Percentiles rank a stretch among this genome's conserved stretches.
phyloP scores from a whole-genome alignment of 2,329 filamentous ascomycete genomes.

The Paecilomyces variotii region DNA sequence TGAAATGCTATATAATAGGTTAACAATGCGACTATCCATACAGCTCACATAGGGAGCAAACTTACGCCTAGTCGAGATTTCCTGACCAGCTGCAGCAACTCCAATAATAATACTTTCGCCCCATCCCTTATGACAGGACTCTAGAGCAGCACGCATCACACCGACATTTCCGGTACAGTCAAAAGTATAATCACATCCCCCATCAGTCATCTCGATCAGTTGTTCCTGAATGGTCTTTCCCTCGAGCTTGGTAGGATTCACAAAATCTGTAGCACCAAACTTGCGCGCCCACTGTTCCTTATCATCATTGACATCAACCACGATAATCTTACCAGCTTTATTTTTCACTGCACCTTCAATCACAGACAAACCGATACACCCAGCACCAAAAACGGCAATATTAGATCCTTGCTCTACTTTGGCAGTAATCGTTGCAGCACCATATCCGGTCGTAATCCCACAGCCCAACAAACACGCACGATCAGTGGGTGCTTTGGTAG shows the following conservation, averaged over 20 bases:
- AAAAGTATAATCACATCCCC: conserved; percentile 97
- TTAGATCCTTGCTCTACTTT: conserved; percentile 84
- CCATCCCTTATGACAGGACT: conserved; percentile 99
- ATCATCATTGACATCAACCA: conserved; percentile 70
- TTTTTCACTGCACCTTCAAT: conserved; percentile 88
- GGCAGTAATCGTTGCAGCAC: conserved; percentile 87
- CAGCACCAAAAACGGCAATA: conserved; percentile 87
- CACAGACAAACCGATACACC: conserved; percentile 90
- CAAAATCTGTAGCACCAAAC: conserved; percentile 96
- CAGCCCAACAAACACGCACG: conserved; percentile 92
- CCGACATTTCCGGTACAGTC: conserved; percentile 97
- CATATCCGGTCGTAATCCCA: conserved; percentile 97
- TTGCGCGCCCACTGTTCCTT: conserved; percentile 91
- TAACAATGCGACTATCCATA: background rate
- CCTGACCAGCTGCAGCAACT: conserved; percentile 90
- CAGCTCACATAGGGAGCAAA: conserved; percentile 19
- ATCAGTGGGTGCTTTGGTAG: conserved; percentile 86
- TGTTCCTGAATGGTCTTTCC: conserved; percentile 81
- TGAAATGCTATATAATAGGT: conserved; percentile 66
- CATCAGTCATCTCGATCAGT: conserved; percentile 95
- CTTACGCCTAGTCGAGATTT: conserved; percentile 88
- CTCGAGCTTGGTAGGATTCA: conserved; percentile 83
- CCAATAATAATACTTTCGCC: conserved; percentile 97
- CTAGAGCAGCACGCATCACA: conserved; percentile 90
- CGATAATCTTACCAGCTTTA: conserved; percentile 57